Evolutionary conservation across 2,329 filamentous ascomycete genomes (phyloP).

Genomic region (Fusarium sp.): DNA sequence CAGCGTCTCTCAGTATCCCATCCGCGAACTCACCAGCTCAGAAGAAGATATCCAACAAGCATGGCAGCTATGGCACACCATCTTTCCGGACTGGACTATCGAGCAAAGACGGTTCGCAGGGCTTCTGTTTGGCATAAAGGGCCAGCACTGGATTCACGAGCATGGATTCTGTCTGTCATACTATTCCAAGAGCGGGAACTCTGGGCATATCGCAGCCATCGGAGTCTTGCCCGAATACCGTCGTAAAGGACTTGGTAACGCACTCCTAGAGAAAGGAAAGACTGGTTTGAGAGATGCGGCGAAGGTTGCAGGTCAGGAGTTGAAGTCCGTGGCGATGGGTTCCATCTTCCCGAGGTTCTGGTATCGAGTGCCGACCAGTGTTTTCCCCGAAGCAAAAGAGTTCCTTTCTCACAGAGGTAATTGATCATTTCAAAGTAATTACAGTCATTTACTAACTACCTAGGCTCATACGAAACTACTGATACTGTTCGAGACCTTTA

Average conservation of each 20-base stretch:
- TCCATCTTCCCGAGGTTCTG: conserved; percentile 36
- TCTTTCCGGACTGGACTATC: conserved; percentile 37
- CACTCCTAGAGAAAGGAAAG: conserved; percentile 20
- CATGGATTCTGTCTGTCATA: conserved; percentile 32
- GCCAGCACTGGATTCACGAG: conserved; percentile 28
- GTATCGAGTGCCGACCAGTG: conserved; percentile 24
- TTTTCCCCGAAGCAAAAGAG: conserved; percentile 11
- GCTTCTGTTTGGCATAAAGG: neutral
- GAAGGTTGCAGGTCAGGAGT: neutral
- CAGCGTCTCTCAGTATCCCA: neutral
- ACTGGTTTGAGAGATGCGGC: neutral
- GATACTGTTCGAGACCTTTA: neutral
- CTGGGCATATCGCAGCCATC: conserved; percentile 28
- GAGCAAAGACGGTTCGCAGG: conserved; percentile 1
- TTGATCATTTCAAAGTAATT: no score
- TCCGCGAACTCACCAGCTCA: conserved; percentile 11
- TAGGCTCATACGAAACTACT: accelerated
- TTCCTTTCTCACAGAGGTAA: conserved; percentile 32
- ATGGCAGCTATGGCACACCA: conserved; percentile 33
- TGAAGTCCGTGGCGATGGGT: conserved; percentile 31
- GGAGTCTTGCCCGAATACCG: conserved; percentile 32
- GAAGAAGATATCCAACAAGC: conserved; percentile 26
- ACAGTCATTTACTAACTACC: accelerated
- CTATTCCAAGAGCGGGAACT: neutral
- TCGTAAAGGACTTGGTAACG: conserved; percentile 28